phyloP scores from a whole-genome alignment of 306 rosid genomes.

The Hylodesmum podocarpum region DNA sequence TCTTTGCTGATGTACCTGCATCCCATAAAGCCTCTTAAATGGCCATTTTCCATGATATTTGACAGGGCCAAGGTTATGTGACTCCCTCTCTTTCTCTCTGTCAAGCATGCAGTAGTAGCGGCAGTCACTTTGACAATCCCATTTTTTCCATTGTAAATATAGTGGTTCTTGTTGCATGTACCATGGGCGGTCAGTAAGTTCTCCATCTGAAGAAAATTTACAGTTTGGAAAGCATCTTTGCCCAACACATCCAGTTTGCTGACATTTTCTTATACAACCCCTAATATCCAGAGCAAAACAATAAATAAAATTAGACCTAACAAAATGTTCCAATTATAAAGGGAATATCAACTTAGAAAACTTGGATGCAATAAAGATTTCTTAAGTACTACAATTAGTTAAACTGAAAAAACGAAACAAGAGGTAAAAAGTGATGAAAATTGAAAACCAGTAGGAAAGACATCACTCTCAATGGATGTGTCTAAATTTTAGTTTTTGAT shows the following conservation, averaged over 20 bases:
- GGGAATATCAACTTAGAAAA: background rate
- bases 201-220: conserved; percentile 54
- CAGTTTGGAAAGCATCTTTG: conserved; percentile 63
- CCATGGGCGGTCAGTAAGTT: conserved; percentile 56
- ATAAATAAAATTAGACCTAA: background rate
- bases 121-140: conserved; percentile 79
- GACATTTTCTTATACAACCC: conserved; percentile 61
- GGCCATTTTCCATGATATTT: conserved; percentile 96
- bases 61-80: conserved; percentile 49
- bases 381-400: background rate
- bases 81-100: conserved; percentile 64
- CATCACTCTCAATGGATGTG: background rate
- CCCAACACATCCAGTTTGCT: conserved; percentile 75
- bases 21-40: conserved; percentile 67
- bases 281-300: conserved; percentile 38
- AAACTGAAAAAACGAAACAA: background rate
- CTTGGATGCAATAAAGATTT: background rate
- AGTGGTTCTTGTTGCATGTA: conserved; percentile 72
- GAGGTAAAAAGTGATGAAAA: background rate
- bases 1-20: conserved; percentile 58
- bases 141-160: conserved; percentile 70
- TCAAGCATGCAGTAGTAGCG: conserved; percentile 77
- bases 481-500: background rate
- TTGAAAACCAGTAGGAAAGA: background rate
- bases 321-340: background rate